Evolutionary conservation across 2,329 filamentous ascomycete species (phyloP), one percentile per base, ranked within the genome.

Genomic region (Clarireedia homoeocarpa): DNA sequence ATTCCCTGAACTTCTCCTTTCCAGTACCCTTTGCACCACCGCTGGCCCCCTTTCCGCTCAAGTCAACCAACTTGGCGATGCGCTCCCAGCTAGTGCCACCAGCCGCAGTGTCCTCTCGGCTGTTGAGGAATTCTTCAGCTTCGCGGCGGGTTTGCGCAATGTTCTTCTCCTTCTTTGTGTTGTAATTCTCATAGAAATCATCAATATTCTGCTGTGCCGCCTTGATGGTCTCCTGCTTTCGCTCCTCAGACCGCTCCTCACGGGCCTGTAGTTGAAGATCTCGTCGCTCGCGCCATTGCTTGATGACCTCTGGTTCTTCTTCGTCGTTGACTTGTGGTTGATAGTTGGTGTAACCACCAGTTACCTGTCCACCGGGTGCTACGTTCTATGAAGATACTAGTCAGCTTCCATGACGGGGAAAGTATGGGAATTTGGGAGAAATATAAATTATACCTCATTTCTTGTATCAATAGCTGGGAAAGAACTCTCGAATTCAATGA

Each of bases 111-210:
- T 97, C 91, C 71, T 99, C 92, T 59, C 91, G 84, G 72, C 79
- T 91, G 54, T 82, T 85, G 48, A 97, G 76, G 73, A 97, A 99
- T 69, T 96, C 85, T 68, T 97, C 92, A 6, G 92, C 94, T 66
- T 99, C 94, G 71, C 88, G 87, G 67, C 86, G 84, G 56, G 92
- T 94, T 76, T 95, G 89, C 23, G 86, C 79, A 64, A 96, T 86
- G 58, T 82, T 83, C 81, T 97, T 97, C 72, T 99, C 94, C 72
- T 94, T 92, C 77, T 96, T 96, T 73, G 87, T 85, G 77, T 97
- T 97, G 79, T 99, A 99, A 74, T 96, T 96, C 70, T 96, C 91
- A 78, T 99, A 99, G 75, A 97, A 99, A 71, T 96, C 94, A 71
- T 99, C 94, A 62, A 99, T 95, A 72, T 95, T 94, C 71, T 91